Conservation (phyloP, 2,329 filamentous ascomycete species). For the Cephalotrichum gorgonifer region DNA sequence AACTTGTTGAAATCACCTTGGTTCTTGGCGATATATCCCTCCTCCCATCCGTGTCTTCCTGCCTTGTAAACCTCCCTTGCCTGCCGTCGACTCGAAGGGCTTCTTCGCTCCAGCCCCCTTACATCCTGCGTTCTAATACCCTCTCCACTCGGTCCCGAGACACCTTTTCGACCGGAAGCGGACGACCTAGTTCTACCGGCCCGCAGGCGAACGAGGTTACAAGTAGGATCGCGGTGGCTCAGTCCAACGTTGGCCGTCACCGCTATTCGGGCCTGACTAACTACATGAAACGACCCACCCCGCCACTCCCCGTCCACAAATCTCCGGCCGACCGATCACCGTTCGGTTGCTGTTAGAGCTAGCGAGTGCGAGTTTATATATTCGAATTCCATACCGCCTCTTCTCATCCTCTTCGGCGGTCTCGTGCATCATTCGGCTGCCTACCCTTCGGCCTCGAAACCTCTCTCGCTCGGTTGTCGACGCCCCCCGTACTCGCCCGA, state of each 20-base stretch:
- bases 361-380: background rate
- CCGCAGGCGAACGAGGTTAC: too few species aligned
- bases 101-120: background rate
- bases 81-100: background rate
- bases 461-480: too few species aligned
- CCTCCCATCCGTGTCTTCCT: background rate
- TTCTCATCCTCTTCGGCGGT: too few species aligned
- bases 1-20: background rate
- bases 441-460: too few species aligned
- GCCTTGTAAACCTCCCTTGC: background rate
- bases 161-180: too few species aligned
- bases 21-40: background rate
- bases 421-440: too few species aligned
- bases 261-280: background rate
- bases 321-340: background rate
- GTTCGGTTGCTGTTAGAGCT: background rate
- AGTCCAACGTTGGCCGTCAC: background rate
- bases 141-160: too few species aligned
- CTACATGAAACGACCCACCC: background rate
- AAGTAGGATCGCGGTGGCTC: background rate
- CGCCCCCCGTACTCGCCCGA: too few species aligned
- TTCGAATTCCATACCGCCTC: background rate
- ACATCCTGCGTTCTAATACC: background rate
- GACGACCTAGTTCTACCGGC: too few species aligned
- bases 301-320: background rate